Conservation (phyloP, 495 filamentous ascomycete genomes). For the Cercophora sp. region DNA sequence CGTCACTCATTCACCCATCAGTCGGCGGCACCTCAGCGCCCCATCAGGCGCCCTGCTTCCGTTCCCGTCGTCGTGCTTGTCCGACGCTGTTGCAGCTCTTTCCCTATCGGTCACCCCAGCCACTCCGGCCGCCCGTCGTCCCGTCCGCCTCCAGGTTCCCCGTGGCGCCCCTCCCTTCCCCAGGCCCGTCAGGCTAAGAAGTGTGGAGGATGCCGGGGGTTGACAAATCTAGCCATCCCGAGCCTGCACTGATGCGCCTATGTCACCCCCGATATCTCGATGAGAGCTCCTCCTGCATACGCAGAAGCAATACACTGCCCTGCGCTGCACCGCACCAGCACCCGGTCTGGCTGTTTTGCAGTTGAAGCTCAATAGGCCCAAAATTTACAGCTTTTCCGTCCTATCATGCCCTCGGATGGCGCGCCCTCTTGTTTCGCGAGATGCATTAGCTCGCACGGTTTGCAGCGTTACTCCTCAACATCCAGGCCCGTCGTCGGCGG, state of each 20-base stretch:
- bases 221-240: conserved; percentile 16
- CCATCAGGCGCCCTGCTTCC: conserved; percentile 11
- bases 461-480: not conserved
- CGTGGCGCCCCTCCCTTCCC: conserved; percentile 1
- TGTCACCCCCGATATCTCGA: not conserved
- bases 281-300: not conserved
- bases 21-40: conserved; percentile 6
- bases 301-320: not conserved
- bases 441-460: conserved; percentile 15
- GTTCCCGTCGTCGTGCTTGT: conserved; percentile 9
- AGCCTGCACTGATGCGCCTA: not conserved
- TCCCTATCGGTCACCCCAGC: conserved; percentile 16
- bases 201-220: conserved; percentile 8
- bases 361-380: conserved; percentile 10
- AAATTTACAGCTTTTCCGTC: conserved; percentile 15
- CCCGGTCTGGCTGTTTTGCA: not conserved
- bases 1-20: conserved; percentile 3
- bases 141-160: not conserved
- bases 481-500: not conserved
- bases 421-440: conserved; percentile 11
- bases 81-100: conserved; percentile 7
- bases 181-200: too few relatives aligned
- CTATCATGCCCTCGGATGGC: conserved; percentile 15
- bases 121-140: conserved; percentile 2
- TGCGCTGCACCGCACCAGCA: conserved; percentile 3